phyloP scores from a whole-genome alignment of 2,329 filamentous ascomycete species.

The Ophiostoma montium region DNA sequence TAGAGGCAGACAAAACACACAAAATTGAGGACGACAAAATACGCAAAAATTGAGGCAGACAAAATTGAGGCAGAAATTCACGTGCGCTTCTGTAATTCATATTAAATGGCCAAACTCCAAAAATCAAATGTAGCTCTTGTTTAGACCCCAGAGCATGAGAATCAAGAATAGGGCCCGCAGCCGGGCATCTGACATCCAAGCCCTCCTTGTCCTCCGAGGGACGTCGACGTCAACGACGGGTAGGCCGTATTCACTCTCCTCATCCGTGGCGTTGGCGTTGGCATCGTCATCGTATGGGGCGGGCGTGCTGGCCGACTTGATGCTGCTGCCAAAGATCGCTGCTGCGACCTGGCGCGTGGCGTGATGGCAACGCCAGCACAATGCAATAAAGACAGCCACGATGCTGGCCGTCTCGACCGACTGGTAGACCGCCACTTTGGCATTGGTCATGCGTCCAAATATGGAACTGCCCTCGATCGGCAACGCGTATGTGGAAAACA shows the following conservation, averaged over 20 bases:
- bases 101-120: not conserved
- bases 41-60: not conserved
- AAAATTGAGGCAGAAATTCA: not conserved
- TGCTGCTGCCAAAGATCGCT: not conserved
- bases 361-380: not conserved
- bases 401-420: conserved; percentile 1
- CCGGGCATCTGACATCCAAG: not conserved
- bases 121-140: not conserved
- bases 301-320: not conserved
- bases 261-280: too few relatives aligned
- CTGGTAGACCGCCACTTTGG: not conserved
- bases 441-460: not conserved
- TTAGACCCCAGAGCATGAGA: not conserved
- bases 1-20: too few relatives aligned
- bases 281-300: too few relatives aligned
- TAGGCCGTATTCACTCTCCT: not conserved
- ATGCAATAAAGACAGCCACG: not conserved
- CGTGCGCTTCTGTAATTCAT: not conserved
- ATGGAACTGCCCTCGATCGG: not conserved
- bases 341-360: not conserved
- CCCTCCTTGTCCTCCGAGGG: not conserved
- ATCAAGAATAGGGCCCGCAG: not conserved
- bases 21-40: too few relatives aligned
- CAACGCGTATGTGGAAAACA: not conserved
- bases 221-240: not conserved